Base-by-base conservation (phyloP, 768 basidiomycete genomes). In the Suillus fuscotomentosus region DNA sequence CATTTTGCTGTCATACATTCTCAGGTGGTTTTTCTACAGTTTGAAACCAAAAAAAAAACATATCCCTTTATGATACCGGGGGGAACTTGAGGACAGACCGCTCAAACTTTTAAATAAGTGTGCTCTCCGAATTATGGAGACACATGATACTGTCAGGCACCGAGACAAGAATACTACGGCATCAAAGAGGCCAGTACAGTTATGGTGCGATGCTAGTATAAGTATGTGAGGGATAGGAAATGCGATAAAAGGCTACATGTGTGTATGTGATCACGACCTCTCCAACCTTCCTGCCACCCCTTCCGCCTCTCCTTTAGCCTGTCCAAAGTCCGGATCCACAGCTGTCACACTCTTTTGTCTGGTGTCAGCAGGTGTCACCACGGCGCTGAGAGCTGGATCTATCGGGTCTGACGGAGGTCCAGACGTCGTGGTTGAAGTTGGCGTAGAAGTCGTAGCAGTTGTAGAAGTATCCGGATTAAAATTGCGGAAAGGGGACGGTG, bases 401-500 rank as follows among this genome's bases (percentile, higher is more conserved):
- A 76, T 76, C 3, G 75, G 55, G 50, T 76, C 75, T 7, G 75
- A 76, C 0, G 75, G 62, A 7, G 75, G 75, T 8, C 75, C 76
- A 42, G 75, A 76, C 20, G 72, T 72, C 0, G 75, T 77, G 1
- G 76, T 76, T 20, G 76, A 77, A 15, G 76, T 76, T 15, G 75
- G 73, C 5, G 76, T 76, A 1, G 76, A 73, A 9, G 75, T 71
- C 38, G 74, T 72, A 6, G 72, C 74, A 34, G 74, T 75, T 5
- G 75, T 66, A 48, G 72, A 73, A 1, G 76, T 75, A 0, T 67
- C 54, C 7, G 71, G 64, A 47, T 71, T 74, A 60, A 76, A 76
- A 60, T 65, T 74, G n/a, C 71, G 76, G 75, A 89, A 90, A 5
- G 89, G 88, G 0, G 86, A 80, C 0, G 87, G 88, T 0, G 82